A percentile compares a stretch with the other conserved stretches of the same genome.
Conservation (phyloP, 73 alveolate genomes). For the Effrenium voratum region DNA sequence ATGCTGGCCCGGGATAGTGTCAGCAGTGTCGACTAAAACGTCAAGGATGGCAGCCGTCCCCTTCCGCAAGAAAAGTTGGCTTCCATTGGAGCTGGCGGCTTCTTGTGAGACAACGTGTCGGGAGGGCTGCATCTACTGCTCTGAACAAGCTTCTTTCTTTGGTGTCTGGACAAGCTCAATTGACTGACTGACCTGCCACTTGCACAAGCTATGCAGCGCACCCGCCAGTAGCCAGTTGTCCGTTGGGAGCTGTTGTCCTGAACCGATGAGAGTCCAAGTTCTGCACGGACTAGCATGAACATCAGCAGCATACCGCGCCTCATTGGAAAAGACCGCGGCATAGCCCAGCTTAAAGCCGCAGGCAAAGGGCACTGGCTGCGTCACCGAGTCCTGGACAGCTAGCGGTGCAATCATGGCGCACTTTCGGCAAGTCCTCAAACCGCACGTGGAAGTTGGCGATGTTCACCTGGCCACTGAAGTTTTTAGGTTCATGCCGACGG, state of each 20-base stretch:
- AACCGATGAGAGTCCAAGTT: neutral
- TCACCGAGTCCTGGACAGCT: slow-evolving; percentile 41
- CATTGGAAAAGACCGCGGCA: slow-evolving; percentile 73
- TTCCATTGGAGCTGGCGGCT: neutral
- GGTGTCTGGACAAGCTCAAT: neutral
- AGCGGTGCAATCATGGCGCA: too few relatives aligned
- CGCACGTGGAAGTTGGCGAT: slow-evolving; percentile 81
- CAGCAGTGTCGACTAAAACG: neutral
- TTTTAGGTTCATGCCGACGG: neutral
- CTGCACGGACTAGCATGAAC: neutral
- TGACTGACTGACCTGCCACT: neutral
- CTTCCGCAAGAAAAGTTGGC: neutral
- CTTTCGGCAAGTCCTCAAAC: slow-evolving; percentile 46
- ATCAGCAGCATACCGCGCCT: neutral
- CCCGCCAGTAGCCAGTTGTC: slow-evolving; percentile 85
- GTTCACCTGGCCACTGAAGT: neutral
- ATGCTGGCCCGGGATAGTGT: neutral
- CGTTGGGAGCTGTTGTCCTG: slow-evolving; percentile 70
- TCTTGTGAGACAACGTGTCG: neutral
- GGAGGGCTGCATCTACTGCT: neutral
- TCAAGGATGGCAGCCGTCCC: neutral
- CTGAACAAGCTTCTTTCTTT: too few relatives aligned
- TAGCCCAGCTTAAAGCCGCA: slow-evolving; percentile 93
- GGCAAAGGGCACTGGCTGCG: slow-evolving; percentile 76
- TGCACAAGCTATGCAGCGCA: neutral